phyloP scores from a whole-genome alignment of 441 rosid species.

The Bruguiera hainesii region DNA sequence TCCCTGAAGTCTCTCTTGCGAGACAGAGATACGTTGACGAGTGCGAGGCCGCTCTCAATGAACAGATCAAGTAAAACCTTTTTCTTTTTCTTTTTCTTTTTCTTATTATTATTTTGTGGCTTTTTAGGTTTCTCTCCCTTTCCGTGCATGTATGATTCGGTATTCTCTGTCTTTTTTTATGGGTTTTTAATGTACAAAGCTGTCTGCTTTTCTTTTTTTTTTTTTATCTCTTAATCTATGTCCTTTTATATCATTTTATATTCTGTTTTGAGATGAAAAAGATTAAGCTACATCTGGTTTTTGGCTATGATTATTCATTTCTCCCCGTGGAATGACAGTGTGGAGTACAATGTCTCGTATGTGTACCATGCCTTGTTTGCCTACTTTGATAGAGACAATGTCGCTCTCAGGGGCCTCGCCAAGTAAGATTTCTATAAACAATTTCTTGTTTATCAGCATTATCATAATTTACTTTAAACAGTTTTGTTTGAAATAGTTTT shows the following conservation, averaged over 20 bases:
- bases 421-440: constrained; percentile 42
- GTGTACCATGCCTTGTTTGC: constrained; percentile 89
- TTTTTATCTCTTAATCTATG: neutral
- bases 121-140: neutral
- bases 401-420: constrained; percentile 87
- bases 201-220: no score
- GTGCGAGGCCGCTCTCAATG: constrained; percentile 47
- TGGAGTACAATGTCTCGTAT: constrained; percentile 92
- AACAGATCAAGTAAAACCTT: constrained; percentile 50
- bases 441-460: neutral
- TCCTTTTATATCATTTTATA: neutral
- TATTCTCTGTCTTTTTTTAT: no score
- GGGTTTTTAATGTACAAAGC: no score
- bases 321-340: constrained; percentile 39
- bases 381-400: constrained; percentile 87
- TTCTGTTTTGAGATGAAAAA: neutral
- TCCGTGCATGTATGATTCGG: neutral
- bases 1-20: constrained; percentile 41
- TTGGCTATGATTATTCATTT: constrained; percentile 6
- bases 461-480: neutral
- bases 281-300: neutral
- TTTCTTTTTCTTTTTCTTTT: neutral
- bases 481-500: constrained; percentile 39
- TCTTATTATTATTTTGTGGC: neutral
- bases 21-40: constrained; percentile 39